Evolutionary conservation across 2,329 filamentous ascomycete species (phyloP), one percentile per base, ranked within the genome.

Genomic region (Dactylellina parvicollis): DNA sequence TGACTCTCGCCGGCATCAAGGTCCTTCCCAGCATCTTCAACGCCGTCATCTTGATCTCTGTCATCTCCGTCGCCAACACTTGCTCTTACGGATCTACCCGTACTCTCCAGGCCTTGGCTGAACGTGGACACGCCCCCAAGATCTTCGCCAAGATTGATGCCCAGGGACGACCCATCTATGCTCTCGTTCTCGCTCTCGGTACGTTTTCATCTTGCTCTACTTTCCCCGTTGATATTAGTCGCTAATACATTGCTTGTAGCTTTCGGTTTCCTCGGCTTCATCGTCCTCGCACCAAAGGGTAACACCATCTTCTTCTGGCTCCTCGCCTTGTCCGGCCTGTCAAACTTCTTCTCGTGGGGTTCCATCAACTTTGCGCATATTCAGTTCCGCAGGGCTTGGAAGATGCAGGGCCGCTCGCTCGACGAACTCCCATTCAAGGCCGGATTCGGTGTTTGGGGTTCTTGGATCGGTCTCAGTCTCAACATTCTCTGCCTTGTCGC

Each of bases 281-380:
- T 74, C 22, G 64, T 69, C 22, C 56, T 69, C 24, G 70, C 70
- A 34, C 70, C 83, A 0, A 81, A 81, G 0, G 86, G 86, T 38
- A 78, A 80, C 2, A 80, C 81, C 0, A 84, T 89, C 14, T 88
- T 90, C 64, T 83, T 85, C 75, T 90, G 88, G 88, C 84, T 90
- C 1, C 84, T 87, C 22, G 85, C 88, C 2, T 81, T 90, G 8
- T 89, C 87, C 1, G 88, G 86, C 57, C 83, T 90, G 1, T 85
- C 85, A 10, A 84, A 86, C 32, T 83, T 90, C 50, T 89, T 89
- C 79, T 86, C 87, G 14, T 90, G 88, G 88, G 86, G 84, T 20
- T 87, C 85, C 44, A 88, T 90, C 77, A 89, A 87, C 78, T 79
- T 88, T 16, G 84, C 87, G 0, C 89, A 91, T 76, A 89, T 91